Evolutionary conservation across 805 yeast genomes (phyloP).

Genomic region (Nakazawaea ambrosiae): DNA sequence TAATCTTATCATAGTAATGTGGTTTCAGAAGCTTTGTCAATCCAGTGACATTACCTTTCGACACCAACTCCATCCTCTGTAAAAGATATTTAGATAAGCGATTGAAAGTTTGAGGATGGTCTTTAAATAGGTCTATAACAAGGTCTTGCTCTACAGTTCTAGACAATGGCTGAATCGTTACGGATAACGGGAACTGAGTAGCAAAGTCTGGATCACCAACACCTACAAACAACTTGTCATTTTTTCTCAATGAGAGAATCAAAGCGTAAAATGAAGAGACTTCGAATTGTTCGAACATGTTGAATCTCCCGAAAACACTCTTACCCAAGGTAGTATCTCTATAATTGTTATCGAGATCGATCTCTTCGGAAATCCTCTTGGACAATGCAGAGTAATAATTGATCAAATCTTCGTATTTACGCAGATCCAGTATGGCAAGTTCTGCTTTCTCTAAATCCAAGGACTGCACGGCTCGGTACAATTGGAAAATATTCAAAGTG

Average conservation of each 20-base stretch:
- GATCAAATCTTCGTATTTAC: constrained; percentile 15
- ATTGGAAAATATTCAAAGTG: constrained; percentile 29
- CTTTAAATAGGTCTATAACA: constrained; percentile 22
- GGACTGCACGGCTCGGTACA: constrained; percentile 27
- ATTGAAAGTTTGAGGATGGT: constrained; percentile 17
- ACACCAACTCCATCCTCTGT: constrained; percentile 8
- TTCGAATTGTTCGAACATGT: constrained; percentile 14
- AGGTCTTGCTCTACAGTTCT: constrained; percentile 27
- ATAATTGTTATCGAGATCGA: constrained; percentile 22
- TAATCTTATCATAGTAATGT: constrained; percentile 26
- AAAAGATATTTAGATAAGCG: constrained; percentile 19
- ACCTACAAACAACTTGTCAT: constrained; percentile 39
- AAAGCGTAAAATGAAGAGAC: constrained; percentile 33
- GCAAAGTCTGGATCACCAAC: constrained; percentile 23
- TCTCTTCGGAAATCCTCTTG: constrained; percentile 8
- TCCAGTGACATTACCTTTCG: not conserved
- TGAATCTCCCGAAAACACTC: constrained; percentile 16
- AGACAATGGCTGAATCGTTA: constrained; percentile 35
- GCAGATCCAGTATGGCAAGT: constrained; percentile 15
- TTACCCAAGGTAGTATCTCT: constrained; percentile 21
- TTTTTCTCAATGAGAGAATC: constrained; percentile 41
- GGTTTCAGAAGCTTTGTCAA: constrained; percentile 16
- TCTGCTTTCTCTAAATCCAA: constrained; percentile 25
- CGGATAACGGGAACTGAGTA: constrained; percentile 31
- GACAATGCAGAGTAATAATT: constrained; percentile 22